phyloP scores from a whole-genome alignment of 495 filamentous ascomycete species.

The Neurospora africana region DNA sequence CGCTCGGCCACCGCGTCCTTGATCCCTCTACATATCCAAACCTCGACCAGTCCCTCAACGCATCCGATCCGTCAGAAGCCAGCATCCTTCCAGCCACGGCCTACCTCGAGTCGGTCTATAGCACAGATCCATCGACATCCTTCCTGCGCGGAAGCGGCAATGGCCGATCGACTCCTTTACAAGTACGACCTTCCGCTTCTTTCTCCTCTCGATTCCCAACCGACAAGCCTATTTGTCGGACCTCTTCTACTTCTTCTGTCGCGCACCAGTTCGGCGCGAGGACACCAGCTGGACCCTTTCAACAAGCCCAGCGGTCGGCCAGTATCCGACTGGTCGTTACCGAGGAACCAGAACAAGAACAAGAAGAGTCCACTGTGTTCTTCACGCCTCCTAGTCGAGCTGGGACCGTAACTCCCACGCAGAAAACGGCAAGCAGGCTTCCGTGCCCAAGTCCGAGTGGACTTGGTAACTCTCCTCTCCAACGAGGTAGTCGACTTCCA shows the following conservation, averaged over 20 bases:
- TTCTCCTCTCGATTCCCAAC: not conserved
- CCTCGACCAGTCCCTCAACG: conserved; percentile 58
- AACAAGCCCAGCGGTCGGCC: not conserved
- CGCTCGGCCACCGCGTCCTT: conserved; percentile 55
- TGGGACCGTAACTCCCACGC: not conserved
- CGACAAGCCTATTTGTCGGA: conserved; percentile 9
- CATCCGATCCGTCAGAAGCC: conserved; percentile 75
- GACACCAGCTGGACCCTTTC: not conserved
- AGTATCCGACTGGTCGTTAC: not conserved
- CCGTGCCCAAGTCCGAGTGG: not conserved
- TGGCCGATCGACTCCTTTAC: not conserved
- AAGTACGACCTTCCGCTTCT: conserved; percentile 43
- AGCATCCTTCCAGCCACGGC: conserved; percentile 62
- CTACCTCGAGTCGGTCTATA: conserved; percentile 74
- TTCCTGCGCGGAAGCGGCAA: conserved; percentile 24
- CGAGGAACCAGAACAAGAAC: not conserved
- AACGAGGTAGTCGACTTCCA: not conserved
- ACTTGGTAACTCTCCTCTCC: not conserved
- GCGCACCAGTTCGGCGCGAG: not conserved
- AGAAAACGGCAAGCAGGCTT: not conserved
- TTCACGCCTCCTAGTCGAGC: not conserved
- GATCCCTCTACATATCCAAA: conserved; percentile 47
- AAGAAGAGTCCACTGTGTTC: not conserved
- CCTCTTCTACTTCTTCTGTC: not conserved
- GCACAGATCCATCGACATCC: conserved; percentile 43